Conservation (phyloP, 1,284 basidiomycete genomes). For the Moesziomyces antarcticus region DNA sequence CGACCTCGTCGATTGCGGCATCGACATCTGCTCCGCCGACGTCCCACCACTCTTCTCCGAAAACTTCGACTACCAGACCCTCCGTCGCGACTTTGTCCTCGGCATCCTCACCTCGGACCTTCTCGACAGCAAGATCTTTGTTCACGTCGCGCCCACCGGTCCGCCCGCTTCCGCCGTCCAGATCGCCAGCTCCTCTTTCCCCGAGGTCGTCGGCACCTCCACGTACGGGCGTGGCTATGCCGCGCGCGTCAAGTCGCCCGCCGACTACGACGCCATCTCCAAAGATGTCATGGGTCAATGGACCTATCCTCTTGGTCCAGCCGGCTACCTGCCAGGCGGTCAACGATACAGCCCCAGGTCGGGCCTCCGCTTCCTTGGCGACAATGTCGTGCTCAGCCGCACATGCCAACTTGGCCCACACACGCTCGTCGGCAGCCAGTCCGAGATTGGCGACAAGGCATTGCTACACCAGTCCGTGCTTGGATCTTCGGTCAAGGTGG, state of each 20-base stretch:
- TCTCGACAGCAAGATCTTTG: conserved; percentile 92
- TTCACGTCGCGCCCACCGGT: conserved; percentile 76
- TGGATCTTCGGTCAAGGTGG: conserved; percentile 79
- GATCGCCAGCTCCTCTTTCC: conserved; percentile 74
- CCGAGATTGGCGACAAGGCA: conserved; percentile 72
- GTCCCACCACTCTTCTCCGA: conserved; percentile 96
- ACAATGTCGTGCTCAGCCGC: conserved; percentile 46
- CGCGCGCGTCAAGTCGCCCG: conserved; percentile 55
- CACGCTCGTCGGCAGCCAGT: conserved; percentile 47
- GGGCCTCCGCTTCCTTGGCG: conserved; percentile 51
- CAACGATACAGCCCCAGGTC: conserved; percentile 39
- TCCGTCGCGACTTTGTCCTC: conserved; percentile 91
- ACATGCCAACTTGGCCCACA: conserved; percentile 46
- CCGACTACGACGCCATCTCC: conserved; percentile 60
- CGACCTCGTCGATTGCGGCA: conserved; percentile 84
- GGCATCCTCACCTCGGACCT: conserved; percentile 96
- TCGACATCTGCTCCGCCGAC: conserved; percentile 76
- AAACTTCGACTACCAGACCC: conserved; percentile 96
- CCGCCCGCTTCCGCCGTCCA: conserved; percentile 31
- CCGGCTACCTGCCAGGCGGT: conserved; percentile 86
- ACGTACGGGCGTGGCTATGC: conserved; percentile 77
- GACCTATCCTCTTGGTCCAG: conserved; percentile 94
- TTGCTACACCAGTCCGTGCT: conserved; percentile 79
- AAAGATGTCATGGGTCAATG: conserved; percentile 91
- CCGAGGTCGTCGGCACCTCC: conserved; percentile 73